A percentile compares a stretch with the other conserved stretches of the same genome.
These are phyloP conservation scores for Nigrospora sphaerica DNA, from an alignment of 2,329 filamentous ascomycete genomes.

Conservation along the genomic window DNA sequence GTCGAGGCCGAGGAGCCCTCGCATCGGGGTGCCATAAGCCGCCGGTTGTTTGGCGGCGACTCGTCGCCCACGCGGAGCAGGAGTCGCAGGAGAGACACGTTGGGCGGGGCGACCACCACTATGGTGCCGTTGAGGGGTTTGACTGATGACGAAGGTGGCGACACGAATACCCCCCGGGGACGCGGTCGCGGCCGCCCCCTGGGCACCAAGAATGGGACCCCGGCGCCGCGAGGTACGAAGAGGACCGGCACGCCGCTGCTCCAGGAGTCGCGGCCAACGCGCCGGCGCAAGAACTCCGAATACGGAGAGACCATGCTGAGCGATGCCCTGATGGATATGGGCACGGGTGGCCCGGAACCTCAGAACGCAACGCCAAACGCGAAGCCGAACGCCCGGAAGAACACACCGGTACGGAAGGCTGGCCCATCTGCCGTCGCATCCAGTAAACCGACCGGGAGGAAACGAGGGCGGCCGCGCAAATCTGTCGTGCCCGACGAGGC, in stretches of 20 bases:
- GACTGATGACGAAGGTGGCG: constrained; percentile 31
- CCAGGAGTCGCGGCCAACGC: constrained; percentile 24
- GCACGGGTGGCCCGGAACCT: constrained; percentile 7
- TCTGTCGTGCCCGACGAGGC: constrained; percentile 15
- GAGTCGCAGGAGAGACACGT: constrained; percentile 26
- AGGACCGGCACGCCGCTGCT: constrained; percentile 37
- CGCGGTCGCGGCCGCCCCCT: constrained; percentile 33
- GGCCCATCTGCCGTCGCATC: constrained; percentile 11
- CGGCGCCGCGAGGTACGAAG: constrained; percentile 38
- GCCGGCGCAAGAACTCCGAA: constrained; percentile 19
- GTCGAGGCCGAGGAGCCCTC: constrained; percentile 39
- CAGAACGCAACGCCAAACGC: constrained; percentile 21
- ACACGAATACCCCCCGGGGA: constrained; percentile 16
- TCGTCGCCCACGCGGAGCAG: constrained; percentile 29
- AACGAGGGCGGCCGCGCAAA: constrained; percentile 23
- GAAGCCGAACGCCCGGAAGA: constrained; percentile 23
- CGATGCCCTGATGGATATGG: constrained; percentile 14
- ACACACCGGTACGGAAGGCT: constrained; percentile 11
- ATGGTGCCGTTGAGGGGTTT: constrained; percentile 40
- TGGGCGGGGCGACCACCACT: constrained; percentile 35
- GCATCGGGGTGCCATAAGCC: constrained; percentile 20
- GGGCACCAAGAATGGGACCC: constrained; percentile 43
- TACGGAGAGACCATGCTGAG: constrained; percentile 16
- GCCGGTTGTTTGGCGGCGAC: constrained; percentile 18
- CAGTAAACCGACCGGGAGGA: constrained; percentile 17